A percentile compares a stretch with the other conserved stretches of the same genome.
These are phyloP conservation scores for Aspergillus fumigatus DNA, from an alignment of 2,329 filamentous ascomycete species.

Conservation along the genomic window DNA sequence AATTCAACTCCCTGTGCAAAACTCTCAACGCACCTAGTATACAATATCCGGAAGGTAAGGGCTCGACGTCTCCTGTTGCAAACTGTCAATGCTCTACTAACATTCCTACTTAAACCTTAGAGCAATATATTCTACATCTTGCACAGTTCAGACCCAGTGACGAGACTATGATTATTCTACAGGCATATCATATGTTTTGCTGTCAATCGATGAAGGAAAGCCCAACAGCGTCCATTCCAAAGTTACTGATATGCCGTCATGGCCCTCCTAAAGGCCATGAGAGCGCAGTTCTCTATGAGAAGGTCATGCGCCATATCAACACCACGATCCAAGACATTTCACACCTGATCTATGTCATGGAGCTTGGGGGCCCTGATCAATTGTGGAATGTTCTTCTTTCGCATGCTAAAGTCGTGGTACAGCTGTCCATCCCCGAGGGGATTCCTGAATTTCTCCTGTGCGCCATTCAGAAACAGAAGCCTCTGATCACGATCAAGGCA, in stretches of 20 bases:
- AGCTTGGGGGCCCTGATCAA: conserved; percentile 71
- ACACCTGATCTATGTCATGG: conserved; percentile 66
- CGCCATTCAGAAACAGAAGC: no score
- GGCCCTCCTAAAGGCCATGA: conserved; percentile 74
- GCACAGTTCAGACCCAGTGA: conserved; percentile 54
- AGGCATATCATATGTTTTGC: conserved; percentile 69
- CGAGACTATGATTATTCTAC: conserved; percentile 60
- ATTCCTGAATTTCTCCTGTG: conserved; percentile 39
- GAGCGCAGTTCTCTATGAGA: conserved; percentile 62
- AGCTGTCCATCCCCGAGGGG: conserved; percentile 71
- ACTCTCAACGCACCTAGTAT: conserved; percentile 44
- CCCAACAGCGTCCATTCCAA: conserved; percentile 35
- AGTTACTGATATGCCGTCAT: conserved; percentile 71
- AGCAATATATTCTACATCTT: conserved; percentile 69
- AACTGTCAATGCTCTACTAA: no score
- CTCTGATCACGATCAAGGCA: no score
- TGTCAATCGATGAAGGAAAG: conserved; percentile 28
- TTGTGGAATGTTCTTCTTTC: conserved; percentile 70
- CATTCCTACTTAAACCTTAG: conserved; percentile 14
- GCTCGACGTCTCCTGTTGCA: no score
- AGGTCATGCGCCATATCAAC: conserved; percentile 61
- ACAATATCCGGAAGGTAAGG: conserved; percentile 19
- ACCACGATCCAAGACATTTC: conserved; percentile 43
- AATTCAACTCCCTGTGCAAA: conserved; percentile 60
- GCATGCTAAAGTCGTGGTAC: conserved; percentile 64